Evolutionary conservation across 768 basidiomycete species (phyloP).

Genomic region (Suillus cothurnatus): DNA sequence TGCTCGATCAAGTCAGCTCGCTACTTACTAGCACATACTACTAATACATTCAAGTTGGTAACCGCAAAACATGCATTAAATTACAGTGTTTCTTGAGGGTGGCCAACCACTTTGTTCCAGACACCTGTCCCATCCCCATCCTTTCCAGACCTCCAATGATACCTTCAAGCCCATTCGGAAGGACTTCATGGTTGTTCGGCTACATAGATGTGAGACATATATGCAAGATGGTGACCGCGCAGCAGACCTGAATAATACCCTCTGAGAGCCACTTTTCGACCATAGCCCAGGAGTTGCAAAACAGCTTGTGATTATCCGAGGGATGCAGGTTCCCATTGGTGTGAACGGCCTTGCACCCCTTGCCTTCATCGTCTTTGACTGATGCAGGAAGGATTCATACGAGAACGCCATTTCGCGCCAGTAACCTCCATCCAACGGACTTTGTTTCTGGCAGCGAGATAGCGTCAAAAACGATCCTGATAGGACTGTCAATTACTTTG

Average conservation of each 20-base stretch:
- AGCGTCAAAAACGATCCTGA: conserved; percentile 33
- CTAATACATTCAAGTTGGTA: not conserved
- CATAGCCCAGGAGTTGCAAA: conserved; percentile 20
- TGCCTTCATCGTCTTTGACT: conserved; percentile 26
- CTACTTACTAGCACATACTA: not conserved
- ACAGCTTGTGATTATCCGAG: conserved; percentile 20
- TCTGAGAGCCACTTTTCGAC: conserved; percentile 28
- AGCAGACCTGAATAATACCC: conserved; percentile 27
- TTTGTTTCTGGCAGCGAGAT: conserved; percentile 39
- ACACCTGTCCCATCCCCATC: conserved; percentile 39
- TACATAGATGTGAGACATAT: conserved; percentile 16
- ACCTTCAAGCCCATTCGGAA: conserved; percentile 42
- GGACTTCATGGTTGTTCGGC: conserved; percentile 44
- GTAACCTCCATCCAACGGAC: conserved; percentile 29
- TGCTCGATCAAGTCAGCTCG: not conserved
- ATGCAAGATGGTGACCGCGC: not conserved
- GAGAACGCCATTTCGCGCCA: conserved; percentile 38
- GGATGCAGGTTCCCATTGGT: conserved; percentile 29
- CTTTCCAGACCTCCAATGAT: conserved; percentile 38
- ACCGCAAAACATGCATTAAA: conserved; percentile 7
- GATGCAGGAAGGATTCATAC: conserved; percentile 25
- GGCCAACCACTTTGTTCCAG: conserved; percentile 43
- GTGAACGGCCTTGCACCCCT: conserved; percentile 19
- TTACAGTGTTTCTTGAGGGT: conserved; percentile 41
- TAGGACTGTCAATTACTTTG: conserved; percentile 28